These are phyloP conservation scores for Spathaspora hagerdaliae DNA, from an alignment of 805 yeast species.

Conservation along the genomic window DNA sequence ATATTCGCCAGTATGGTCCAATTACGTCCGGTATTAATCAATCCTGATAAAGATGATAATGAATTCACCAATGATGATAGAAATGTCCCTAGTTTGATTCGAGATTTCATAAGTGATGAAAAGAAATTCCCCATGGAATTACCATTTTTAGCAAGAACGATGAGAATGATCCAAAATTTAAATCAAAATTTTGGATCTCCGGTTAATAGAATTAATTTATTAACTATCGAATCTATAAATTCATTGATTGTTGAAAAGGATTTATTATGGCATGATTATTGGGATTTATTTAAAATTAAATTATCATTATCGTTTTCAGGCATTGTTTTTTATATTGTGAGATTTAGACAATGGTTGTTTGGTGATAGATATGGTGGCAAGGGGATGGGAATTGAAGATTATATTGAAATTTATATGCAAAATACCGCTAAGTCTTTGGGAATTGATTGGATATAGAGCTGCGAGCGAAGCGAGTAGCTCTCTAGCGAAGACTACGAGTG, in stretches of 20 bases:
- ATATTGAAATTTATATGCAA: conserved; percentile 39
- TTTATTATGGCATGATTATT: conserved; percentile 7
- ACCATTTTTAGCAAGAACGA: conserved; percentile 62
- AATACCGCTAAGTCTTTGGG: conserved; percentile 43
- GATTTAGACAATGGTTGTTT: conserved; percentile 29
- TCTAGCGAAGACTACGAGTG: too few species aligned
- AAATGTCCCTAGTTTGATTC: conserved; percentile 44
- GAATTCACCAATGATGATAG: conserved; percentile 28
- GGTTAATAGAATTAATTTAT: conserved; percentile 62
- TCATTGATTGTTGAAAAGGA: conserved; percentile 12
- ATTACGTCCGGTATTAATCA: conserved; percentile 41
- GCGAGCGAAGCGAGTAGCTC: too few species aligned
- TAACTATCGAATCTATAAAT: conserved; percentile 53
- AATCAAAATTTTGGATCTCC: conserved; percentile 68
- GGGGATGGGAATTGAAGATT: conserved; percentile 41
- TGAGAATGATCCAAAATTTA: conserved; percentile 70
- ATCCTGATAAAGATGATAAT: conserved; percentile 10
- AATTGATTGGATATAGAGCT: conserved; percentile 21
- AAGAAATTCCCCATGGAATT: conserved; percentile 64
- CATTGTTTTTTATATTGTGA: conserved; percentile 26
- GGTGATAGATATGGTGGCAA: conserved; percentile 30
- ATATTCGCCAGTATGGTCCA: conserved; percentile 55
- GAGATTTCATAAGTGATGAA: conserved; percentile 55
- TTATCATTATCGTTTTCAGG: conserved; percentile 24
- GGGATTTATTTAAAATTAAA: conserved; percentile 17